Conservation (phyloP, 2,329 filamentous ascomycete species). For the Verticillium isaacii region DNA sequence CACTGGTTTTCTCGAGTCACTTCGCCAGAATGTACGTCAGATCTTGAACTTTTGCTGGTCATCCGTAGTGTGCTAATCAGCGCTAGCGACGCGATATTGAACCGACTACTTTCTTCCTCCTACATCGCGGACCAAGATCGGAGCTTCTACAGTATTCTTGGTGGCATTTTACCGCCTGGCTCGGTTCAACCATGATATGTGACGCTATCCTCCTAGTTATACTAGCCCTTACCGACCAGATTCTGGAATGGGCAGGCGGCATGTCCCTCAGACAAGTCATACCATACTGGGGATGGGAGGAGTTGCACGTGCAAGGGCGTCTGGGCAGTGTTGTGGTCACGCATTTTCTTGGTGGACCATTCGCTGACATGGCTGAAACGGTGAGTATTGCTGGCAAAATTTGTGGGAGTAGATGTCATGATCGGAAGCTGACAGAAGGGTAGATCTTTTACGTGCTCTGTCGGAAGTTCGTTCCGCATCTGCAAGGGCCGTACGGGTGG, state of each 20-base stretch:
- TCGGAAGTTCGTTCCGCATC: not conserved
- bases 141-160: not conserved
- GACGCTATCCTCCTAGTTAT: not conserved
- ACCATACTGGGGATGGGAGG: not conserved
- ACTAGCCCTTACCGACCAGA: not conserved
- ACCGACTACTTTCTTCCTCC: not conserved
- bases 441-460: not conserved
- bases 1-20: not conserved
- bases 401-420: not conserved
- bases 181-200: not conserved
- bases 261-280: conserved; percentile 1
- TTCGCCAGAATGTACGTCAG: not conserved
- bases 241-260: not conserved
- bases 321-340: not conserved
- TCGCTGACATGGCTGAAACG: conserved; percentile 1
- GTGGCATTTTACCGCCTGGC: not conserved
- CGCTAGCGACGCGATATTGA: not conserved
- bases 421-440: not conserved
- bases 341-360: not conserved
- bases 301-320: not conserved
- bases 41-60: not conserved
- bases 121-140: not conserved
- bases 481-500: not conserved
- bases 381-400: not conserved
- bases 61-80: not conserved